phyloP scores from a whole-genome alignment of 768 basidiomycete genomes.

The Mycena galopus region DNA sequence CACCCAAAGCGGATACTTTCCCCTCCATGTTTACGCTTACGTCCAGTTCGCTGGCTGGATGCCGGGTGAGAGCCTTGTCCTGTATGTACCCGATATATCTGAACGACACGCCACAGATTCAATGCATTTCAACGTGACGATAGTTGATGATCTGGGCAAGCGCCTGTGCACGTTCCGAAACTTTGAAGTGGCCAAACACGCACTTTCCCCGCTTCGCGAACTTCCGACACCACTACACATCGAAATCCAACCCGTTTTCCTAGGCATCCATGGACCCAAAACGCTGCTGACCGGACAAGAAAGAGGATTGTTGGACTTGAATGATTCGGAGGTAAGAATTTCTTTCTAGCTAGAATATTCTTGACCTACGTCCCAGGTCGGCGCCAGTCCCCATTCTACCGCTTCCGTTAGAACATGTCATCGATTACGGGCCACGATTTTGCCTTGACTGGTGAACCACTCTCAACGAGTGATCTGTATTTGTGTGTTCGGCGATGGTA shows the following conservation, averaged over 20 bases:
- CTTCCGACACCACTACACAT: not conserved
- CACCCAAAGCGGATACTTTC: slow-evolving; percentile 21
- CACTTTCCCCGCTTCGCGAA: not conserved
- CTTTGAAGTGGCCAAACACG: slow-evolving; percentile 11
- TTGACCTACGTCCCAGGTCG: too few relatives aligned
- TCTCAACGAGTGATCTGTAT: too few relatives aligned
- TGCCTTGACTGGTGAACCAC: too few relatives aligned
- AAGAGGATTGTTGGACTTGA: too few relatives aligned
- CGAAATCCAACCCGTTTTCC: not conserved
- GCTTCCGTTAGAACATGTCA: too few relatives aligned
- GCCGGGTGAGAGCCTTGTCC: slow-evolving; percentile 37
- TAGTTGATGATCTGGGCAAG: slow-evolving; percentile 43
- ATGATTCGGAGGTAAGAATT: too few relatives aligned
- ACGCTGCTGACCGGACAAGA: too few relatives aligned
- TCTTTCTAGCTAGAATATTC: too few relatives aligned
- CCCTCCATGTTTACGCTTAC: slow-evolving; percentile 39
- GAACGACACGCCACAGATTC: not conserved
- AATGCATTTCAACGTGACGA: slow-evolving; percentile 43
- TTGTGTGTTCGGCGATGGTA: too few relatives aligned
- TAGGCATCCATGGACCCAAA: not conserved
- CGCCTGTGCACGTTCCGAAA: slow-evolving; percentile 19
- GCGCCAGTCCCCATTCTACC: too few relatives aligned
- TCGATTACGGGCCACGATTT: too few relatives aligned
- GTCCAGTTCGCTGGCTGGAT: slow-evolving; percentile 43
- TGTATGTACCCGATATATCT: slow-evolving; percentile 24